These are phyloP conservation scores for Paraphaeosphaeria sporulosa DNA, from an alignment of 2,329 filamentous ascomycete species.

Conservation along the genomic window DNA sequence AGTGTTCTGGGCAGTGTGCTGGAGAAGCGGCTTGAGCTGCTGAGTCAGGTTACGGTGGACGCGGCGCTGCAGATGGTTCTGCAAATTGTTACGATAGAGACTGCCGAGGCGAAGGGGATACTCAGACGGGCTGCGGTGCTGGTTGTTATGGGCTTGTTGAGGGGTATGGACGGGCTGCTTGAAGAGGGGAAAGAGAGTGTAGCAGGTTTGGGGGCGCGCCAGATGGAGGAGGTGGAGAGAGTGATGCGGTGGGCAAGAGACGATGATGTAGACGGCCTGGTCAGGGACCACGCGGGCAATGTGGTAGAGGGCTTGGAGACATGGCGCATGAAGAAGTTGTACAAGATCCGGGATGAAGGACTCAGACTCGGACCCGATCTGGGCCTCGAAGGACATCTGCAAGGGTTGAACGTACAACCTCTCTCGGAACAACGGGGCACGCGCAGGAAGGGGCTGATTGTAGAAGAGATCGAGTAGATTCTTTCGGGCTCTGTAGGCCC, in stretches of 20 bases:
- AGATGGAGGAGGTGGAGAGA: constrained; percentile 67
- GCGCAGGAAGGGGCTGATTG: constrained; percentile 51
- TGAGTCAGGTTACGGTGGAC: constrained; percentile 48
- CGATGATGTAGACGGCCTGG: constrained; percentile 73
- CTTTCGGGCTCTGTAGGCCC: constrained; percentile 2
- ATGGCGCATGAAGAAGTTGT: constrained; percentile 63
- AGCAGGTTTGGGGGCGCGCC: constrained; percentile 64
- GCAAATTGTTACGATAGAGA: constrained; percentile 69
- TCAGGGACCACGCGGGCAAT: constrained; percentile 70
- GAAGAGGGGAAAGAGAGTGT: constrained; percentile 47
- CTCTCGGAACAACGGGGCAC: constrained; percentile 17
- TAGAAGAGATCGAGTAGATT: constrained; percentile 68
- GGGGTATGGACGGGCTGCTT: constrained; percentile 62
- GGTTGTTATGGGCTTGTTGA: constrained; percentile 68
- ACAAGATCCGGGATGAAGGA: constrained; percentile 48
- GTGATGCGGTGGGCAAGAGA: constrained; percentile 69
- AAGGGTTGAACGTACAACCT: constrained; percentile 55
- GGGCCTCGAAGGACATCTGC: constrained; percentile 49
- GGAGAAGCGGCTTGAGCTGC: constrained; percentile 60
- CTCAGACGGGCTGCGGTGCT: constrained; percentile 72
- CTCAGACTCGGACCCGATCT: constrained; percentile 33
- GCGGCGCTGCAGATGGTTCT: constrained; percentile 69
- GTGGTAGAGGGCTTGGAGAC: constrained; percentile 72
- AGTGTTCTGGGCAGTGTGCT: constrained; percentile 68
- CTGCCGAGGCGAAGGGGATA: constrained; percentile 67